phyloP scores from a whole-genome alignment of 768 basidiomycete genomes.

The Auriculariales sp. region DNA sequence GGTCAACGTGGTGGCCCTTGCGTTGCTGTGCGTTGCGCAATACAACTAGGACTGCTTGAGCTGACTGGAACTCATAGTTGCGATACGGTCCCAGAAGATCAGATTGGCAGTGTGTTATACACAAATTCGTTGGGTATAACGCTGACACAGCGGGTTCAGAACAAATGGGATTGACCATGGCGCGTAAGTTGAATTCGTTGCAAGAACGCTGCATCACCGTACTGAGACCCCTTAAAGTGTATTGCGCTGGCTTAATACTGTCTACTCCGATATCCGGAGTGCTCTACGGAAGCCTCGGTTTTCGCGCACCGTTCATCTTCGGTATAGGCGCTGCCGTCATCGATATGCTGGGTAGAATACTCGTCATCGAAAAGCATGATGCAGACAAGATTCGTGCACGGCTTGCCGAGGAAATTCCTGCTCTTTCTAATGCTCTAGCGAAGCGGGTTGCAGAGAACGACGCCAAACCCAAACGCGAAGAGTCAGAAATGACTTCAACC shows the following conservation, averaged over 20 bases:
- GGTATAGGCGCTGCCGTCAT: slow-evolving; percentile 28
- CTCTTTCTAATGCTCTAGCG: too few relatives aligned
- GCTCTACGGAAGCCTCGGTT: slow-evolving; percentile 40
- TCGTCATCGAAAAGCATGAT: slow-evolving; percentile 41
- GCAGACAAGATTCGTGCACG: slow-evolving; percentile 29
- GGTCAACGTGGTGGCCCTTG: slow-evolving; percentile 49
- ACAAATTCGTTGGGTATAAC: too few relatives aligned
- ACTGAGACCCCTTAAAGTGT: too few relatives aligned
- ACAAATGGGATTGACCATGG: too few relatives aligned
- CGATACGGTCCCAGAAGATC: slow-evolving; percentile 34
- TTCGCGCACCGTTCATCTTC: slow-evolving; percentile 45
- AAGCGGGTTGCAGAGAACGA: too few relatives aligned
- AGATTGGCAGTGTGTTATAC: slow-evolving; percentile 41
- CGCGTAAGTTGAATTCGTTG: too few relatives aligned
- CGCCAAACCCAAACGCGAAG: too few relatives aligned
- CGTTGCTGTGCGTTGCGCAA: slow-evolving; percentile 30
- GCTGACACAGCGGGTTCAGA: too few relatives aligned
- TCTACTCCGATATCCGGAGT: slow-evolving; percentile 45
- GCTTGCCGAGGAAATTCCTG: background rate
- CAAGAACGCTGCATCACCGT: too few relatives aligned
- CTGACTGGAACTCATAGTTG: slow-evolving; percentile 22
- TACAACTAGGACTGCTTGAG: background rate
- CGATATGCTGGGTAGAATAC: slow-evolving; percentile 39
- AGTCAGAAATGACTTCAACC: too few relatives aligned
- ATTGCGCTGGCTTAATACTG: slow-evolving; percentile 32